Percentiles rank a stretch among this genome's conserved stretches.
Evolutionary conservation across 345 rosid species (phyloP).

Genomic region (Geranium rotundifolium): DNA sequence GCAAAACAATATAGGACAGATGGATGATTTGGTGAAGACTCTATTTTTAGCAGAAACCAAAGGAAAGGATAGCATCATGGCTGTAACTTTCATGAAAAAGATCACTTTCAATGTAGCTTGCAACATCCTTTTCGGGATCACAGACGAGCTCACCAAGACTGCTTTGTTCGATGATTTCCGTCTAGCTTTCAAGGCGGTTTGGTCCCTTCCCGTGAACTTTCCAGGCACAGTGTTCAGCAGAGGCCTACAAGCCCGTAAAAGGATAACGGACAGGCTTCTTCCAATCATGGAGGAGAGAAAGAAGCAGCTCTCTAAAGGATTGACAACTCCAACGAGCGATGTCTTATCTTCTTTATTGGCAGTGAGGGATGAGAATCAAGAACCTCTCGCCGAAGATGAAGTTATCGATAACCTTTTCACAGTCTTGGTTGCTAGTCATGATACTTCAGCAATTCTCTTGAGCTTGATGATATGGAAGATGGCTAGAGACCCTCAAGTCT

Average conservation of each 20-base stretch:
- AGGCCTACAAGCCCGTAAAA: conserved; percentile 2
- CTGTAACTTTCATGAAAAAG: conserved; percentile 5
- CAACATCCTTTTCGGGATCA: conserved; percentile 7
- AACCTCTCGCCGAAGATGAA: not conserved
- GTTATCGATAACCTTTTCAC: not conserved
- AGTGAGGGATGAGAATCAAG: conserved; percentile 6
- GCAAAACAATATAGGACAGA: not conserved
- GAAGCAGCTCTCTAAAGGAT: not conserved
- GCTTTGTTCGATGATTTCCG: conserved; percentile 5
- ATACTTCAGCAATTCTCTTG: conserved; percentile 2
- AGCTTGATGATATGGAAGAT: conserved; percentile 5
- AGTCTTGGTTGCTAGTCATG: conserved; percentile 6
- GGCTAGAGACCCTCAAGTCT: conserved; percentile 2
- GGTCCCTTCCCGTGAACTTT: conserved; percentile 9
- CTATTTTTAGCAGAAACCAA: not conserved
- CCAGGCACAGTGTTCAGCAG: not conserved
- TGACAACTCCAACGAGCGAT: not conserved
- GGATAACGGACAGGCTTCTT: not conserved
- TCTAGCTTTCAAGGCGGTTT: conserved; percentile 2
- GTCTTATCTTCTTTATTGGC: conserved; percentile 1
- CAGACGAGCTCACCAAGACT: conserved; percentile 1
- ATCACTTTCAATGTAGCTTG: conserved; percentile 6
- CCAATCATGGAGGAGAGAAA: conserved; percentile 2
- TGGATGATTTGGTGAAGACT: conserved; percentile 4
- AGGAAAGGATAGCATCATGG: conserved; percentile 1